Percentiles rank a stretch among this genome's conserved stretches.
phyloP scores from a whole-genome alignment of 2,329 filamentous ascomycete species.

The Cadophora sp. region DNA sequence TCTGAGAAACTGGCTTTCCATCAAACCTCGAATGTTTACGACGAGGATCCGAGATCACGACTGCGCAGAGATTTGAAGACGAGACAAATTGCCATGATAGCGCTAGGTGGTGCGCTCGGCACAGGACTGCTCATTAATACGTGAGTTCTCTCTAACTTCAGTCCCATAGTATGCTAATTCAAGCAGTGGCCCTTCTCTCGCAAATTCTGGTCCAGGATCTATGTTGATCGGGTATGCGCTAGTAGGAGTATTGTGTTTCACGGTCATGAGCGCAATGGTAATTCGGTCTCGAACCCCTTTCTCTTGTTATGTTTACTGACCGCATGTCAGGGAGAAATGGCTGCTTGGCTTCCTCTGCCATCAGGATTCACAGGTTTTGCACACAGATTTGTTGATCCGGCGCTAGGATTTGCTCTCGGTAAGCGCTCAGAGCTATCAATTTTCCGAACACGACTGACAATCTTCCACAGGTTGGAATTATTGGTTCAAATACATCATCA shows the following conservation, averaged over 20 bases:
- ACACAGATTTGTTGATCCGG: conserved; percentile 78
- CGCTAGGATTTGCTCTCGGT: conserved; percentile 80
- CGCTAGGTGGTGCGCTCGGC: conserved; percentile 70
- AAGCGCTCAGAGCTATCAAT: conserved; percentile 39
- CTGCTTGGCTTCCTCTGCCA: conserved; percentile 78
- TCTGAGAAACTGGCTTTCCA: conserved; percentile 31
- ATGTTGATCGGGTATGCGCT: conserved; percentile 75
- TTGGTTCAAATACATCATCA: conserved; percentile 71
- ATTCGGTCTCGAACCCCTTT: not conserved
- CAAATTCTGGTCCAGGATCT: conserved; percentile 63
- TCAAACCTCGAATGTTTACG: conserved; percentile 28
- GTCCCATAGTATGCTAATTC: not conserved
- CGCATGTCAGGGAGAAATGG: conserved; percentile 71
- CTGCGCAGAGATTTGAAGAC: conserved; percentile 60
- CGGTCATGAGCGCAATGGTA: conserved; percentile 78
- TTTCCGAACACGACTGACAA: conserved; percentile 15
- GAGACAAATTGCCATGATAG: conserved; percentile 67
- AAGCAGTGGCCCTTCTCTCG: conserved; percentile 47
- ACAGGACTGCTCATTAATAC: conserved; percentile 74
- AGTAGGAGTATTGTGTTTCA: conserved; percentile 75
- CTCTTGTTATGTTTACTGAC: not conserved
- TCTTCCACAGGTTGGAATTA: conserved; percentile 37
- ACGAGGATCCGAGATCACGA: conserved; percentile 38
- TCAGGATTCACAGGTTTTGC: conserved; percentile 86
- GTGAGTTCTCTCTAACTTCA: conserved; percentile 24